These are phyloP conservation scores for Heterococcus sp. DNA, from an alignment of 108 stramenopile genomes.

Conservation along the genomic window DNA sequence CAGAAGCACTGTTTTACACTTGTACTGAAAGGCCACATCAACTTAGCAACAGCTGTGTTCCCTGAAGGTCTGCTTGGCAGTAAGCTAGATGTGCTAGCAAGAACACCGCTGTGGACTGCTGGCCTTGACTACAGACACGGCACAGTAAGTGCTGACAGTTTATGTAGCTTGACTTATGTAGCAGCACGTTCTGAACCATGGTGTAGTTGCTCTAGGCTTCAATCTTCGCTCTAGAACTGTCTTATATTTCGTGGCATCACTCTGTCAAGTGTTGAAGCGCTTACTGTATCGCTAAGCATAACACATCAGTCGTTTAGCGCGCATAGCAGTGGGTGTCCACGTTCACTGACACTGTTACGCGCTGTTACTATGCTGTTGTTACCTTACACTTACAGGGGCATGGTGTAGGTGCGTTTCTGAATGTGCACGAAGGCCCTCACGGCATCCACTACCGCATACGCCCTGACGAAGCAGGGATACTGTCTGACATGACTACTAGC, in stretches of 20 bases:
- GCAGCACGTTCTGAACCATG: too few species aligned
- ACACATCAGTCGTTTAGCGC: not conserved
- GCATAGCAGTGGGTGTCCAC: not conserved
- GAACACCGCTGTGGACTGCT: slow-evolving; percentile 76
- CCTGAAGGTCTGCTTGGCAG: slow-evolving; percentile 77
- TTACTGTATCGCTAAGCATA: not conserved
- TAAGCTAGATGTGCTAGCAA: slow-evolving; percentile 90
- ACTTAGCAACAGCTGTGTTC: slow-evolving; percentile 79
- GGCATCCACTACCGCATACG: slow-evolving; percentile 29
- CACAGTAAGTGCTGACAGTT: slow-evolving; percentile 62
- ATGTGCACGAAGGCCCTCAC: slow-evolving; percentile 95
- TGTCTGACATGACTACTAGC: slow-evolving; percentile 86
- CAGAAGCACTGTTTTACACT: slow-evolving; percentile 79
- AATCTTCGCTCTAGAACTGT: not conserved
- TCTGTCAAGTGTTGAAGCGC: not conserved
- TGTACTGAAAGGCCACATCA: slow-evolving; percentile 87
- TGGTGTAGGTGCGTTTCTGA: slow-evolving; percentile 88
- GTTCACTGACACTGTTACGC: not conserved
- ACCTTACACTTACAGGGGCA: slow-evolving; percentile 9
- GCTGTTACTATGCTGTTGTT: too few species aligned
- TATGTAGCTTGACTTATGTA: too few species aligned
- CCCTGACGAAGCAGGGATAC: slow-evolving; percentile 14
- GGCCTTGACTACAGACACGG: slow-evolving; percentile 96
- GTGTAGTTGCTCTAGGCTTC: not conserved
- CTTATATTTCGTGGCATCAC: not conserved